These are phyloP conservation scores for Calonectria ilicicola DNA, from an alignment of 2,329 filamentous ascomycete genomes.

Conservation along the genomic window DNA sequence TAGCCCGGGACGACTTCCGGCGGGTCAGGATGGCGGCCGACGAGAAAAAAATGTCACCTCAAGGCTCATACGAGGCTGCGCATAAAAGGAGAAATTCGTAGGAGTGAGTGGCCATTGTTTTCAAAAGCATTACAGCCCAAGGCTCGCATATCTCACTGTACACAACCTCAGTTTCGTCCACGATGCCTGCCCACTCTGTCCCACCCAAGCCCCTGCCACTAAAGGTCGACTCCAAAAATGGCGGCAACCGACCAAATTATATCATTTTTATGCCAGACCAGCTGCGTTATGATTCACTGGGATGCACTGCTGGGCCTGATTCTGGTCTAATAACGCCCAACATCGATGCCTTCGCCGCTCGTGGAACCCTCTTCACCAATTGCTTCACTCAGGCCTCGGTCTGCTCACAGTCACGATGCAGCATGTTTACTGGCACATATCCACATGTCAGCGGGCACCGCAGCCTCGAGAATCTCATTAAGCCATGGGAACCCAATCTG, in stretches of 20 bases:
- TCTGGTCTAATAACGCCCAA: constrained; percentile 51
- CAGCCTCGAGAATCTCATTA: constrained; percentile 59
- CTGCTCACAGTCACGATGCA: constrained; percentile 59
- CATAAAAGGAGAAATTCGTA: background rate
- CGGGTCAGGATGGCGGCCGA: too few species aligned
- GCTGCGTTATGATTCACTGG: constrained; percentile 57
- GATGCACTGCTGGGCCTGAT: constrained; percentile 45
- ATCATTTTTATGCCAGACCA: constrained; percentile 63
- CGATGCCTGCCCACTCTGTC: constrained; percentile 28
- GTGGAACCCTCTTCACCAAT: constrained; percentile 57
- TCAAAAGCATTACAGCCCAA: background rate
- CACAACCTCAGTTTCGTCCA: background rate
- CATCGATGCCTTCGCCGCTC: constrained; percentile 54
- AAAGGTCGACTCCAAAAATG: constrained; percentile 40
- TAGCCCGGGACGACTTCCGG: constrained; percentile 32
- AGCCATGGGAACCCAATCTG: constrained; percentile 61
- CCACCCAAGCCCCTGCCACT: constrained; percentile 39
- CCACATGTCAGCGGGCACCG: constrained; percentile 60
- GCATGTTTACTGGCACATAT: constrained; percentile 60
- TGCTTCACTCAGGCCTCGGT: constrained; percentile 59
- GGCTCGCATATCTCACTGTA: background rate
- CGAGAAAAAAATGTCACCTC: background rate
- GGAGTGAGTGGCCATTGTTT: background rate
- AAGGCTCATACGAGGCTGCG: background rate
- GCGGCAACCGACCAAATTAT: constrained; percentile 48